A percentile compares a stretch with the other conserved stretches of the same genome.
phyloP scores from a whole-genome alignment of 2,329 filamentous ascomycete genomes.

The Epichloe baconii region DNA sequence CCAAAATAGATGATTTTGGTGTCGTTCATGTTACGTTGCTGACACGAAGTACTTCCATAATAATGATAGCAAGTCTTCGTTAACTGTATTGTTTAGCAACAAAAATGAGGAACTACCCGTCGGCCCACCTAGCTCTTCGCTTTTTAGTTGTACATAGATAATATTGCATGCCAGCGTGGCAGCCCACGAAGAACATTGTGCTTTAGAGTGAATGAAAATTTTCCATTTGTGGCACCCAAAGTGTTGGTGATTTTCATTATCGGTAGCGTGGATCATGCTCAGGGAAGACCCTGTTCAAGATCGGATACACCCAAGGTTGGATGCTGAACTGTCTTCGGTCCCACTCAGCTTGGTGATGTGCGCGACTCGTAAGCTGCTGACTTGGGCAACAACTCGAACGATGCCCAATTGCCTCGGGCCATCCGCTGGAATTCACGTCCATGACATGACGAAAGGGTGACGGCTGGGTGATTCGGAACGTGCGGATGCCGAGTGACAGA shows the following conservation, averaged over 20 bases:
- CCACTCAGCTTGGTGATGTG: neutral
- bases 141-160: neutral
- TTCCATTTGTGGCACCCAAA: neutral
- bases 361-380: constrained; percentile 1
- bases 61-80: neutral
- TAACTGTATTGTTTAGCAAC: neutral
- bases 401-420: constrained; percentile 1
- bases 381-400: neutral
- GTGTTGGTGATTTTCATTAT: neutral
- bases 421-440: neutral
- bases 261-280: neutral
- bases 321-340: neutral
- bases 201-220: neutral
- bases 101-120: neutral
- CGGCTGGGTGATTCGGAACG: neutral
- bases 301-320: neutral
- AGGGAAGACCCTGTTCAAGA: neutral
- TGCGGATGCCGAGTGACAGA: neutral
- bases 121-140: too few relatives aligned
- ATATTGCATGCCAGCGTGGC: neutral
- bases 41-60: neutral
- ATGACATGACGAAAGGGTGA: neutral
- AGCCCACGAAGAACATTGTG: neutral
- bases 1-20: neutral
- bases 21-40: neutral